These are phyloP conservation scores for Kwoniella shivajii DNA, from an alignment of 1,284 basidiomycete species.

Conservation along the genomic window DNA sequence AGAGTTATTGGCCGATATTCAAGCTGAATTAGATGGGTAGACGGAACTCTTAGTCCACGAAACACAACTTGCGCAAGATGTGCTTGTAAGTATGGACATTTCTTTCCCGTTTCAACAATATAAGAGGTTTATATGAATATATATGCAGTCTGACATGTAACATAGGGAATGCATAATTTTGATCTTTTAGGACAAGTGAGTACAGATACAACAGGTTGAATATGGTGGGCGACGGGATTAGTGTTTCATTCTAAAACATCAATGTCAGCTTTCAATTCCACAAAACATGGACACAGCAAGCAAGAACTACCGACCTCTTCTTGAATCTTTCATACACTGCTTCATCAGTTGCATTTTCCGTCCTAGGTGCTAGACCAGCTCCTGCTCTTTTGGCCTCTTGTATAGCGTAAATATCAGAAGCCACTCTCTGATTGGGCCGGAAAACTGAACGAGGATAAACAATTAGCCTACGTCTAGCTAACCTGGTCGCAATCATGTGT, in stretches of 20 bases:
- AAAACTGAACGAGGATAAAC: constrained; percentile 63
- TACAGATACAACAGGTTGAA: too few species aligned
- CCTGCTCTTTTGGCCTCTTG: constrained; percentile 81
- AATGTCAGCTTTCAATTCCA: background rate
- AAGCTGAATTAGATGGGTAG: constrained; percentile 1
- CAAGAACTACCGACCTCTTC: constrained; percentile 43
- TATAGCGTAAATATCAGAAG: constrained; percentile 81
- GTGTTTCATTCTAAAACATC: constrained; percentile 14
- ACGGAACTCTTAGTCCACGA: background rate
- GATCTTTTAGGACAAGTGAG: too few species aligned
- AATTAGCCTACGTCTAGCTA: too few species aligned
- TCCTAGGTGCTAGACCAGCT: constrained; percentile 61
- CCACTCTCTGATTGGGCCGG: constrained; percentile 72
- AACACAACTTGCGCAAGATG: too few species aligned
- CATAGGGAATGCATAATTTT: too few species aligned
- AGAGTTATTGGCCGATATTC: background rate
- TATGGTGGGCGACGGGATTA: background rate
- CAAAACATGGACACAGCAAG: too few species aligned
- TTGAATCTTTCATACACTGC: constrained; percentile 64
- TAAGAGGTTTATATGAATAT: too few species aligned
- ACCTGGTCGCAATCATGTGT: too few species aligned
- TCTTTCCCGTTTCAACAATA: too few species aligned
- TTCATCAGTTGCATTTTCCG: constrained; percentile 87
- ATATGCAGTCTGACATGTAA: too few species aligned
- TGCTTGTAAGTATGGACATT: too few species aligned